Conservation (phyloP, 495 filamentous ascomycete species). For the Penicillium malachiteum region DNA sequence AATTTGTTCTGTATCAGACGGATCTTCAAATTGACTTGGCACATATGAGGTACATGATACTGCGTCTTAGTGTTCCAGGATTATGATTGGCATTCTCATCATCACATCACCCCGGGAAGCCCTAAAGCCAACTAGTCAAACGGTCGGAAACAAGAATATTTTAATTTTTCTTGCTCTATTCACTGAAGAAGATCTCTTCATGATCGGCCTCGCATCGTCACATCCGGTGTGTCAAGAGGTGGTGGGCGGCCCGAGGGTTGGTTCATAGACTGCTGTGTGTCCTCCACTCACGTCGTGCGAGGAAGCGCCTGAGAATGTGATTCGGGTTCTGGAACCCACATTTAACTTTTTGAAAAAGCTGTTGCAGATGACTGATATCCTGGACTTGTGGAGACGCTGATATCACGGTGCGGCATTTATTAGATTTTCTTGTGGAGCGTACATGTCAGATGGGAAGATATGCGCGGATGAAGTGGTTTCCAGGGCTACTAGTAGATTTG, state of each 20-base stretch:
- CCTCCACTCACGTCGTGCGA: conserved; percentile 14
- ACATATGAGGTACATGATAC: too few species aligned
- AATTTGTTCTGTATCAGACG: too few species aligned
- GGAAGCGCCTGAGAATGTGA: conserved; percentile 14
- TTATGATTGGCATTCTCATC: too few species aligned
- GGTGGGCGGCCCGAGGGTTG: conserved; percentile 10
- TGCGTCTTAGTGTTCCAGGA: too few species aligned
- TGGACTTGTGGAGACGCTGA: conserved; percentile 2
- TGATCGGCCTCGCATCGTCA: conserved; percentile 24
- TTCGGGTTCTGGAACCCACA: conserved; percentile 6
- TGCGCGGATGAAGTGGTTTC: conserved; percentile 2
- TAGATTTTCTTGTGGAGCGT: conserved; percentile 3
- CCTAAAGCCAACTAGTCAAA: not conserved
- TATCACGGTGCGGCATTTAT: conserved; percentile 6
- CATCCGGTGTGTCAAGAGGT: conserved; percentile 8
- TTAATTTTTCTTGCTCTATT: not conserved
- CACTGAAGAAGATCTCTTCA: conserved; percentile 7
- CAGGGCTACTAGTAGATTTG: not conserved
- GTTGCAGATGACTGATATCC: conserved; percentile 15
- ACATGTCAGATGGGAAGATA: conserved; percentile 20
- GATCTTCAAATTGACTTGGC: too few species aligned
- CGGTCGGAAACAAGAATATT: not conserved
- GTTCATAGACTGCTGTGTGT: not conserved
- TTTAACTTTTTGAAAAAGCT: not conserved
- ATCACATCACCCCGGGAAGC: too few species aligned